Base-by-base conservation (phyloP, 352 stramenopile genomes). In the Pythium chondricola region DNA sequence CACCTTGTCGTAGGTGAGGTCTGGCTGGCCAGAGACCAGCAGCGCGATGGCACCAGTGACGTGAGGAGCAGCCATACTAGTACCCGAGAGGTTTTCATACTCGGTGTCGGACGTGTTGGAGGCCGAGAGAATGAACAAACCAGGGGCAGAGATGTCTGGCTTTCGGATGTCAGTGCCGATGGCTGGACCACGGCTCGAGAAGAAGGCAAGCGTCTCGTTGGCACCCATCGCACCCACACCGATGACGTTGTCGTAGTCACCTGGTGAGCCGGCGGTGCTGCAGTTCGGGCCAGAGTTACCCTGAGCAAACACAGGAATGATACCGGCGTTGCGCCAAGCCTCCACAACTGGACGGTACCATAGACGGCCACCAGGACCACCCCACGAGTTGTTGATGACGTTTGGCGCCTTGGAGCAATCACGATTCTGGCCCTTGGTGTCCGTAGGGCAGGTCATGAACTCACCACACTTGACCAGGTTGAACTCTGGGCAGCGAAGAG, bases 341-440 rank as follows among this genome's bases (percentile, higher is more conserved):
- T 46, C 6, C 6, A 46, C 32, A 3, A 22, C 16, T 5, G 11
- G 9, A 13, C 16, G 21, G 24, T 33, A 46, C 9, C 4, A 31
- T 7, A 11, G 17, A 6, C 32, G 6, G 17, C 36, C 40, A 10
- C 20, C 17, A 1, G 11, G 4, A 21, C 24, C 24, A 16, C 10
- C 24, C 21, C 21, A 46, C 24, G 21, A 31, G 40, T 33, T 33
- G 40, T 46, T 46, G 22, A 46, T 22, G 24, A 46, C 40, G 7
- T 21, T 17, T 6, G 40, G 40, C 5, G 40, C 40, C 40, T 46
- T 18, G 6, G 40, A 46, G 24, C 40, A 46, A 24, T 46, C 40
- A 8, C 14, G 16, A 24, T 30, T 21, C 22, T 18, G 17, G 6
- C 40, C 40, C 4, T 4, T 33, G 6, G 40, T 10, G n/a, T 46